Conservation (phyloP, 352 stramenopile species). For the Globisporangium takayamanum region DNA sequence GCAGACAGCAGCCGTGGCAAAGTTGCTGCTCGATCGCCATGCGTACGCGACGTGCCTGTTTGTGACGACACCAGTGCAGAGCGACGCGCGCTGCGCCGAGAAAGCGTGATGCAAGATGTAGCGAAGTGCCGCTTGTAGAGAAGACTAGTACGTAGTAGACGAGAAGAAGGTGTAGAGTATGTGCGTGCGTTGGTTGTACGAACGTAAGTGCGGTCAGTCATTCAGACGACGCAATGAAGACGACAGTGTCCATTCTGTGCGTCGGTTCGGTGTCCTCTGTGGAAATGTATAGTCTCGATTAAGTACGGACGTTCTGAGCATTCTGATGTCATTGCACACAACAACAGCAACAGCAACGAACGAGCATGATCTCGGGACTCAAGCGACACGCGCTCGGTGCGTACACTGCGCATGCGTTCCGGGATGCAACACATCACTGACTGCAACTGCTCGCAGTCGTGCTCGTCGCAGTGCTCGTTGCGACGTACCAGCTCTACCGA, state of each 20-base stretch:
- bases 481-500: slow-evolving; percentile 50
- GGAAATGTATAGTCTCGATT: too few relatives aligned
- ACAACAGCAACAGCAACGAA: neutral
- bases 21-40: slow-evolving; percentile 57
- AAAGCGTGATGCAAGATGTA: slow-evolving; percentile 13
- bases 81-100: slow-evolving; percentile 11
- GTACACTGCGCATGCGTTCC: neutral
- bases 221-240: too few relatives aligned
- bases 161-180: neutral
- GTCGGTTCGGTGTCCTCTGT: too few relatives aligned
- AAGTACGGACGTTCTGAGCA: too few relatives aligned
- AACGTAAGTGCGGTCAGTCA: too few relatives aligned
- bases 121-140: too few relatives aligned
- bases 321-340: too few relatives aligned
- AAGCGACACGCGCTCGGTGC: slow-evolving; percentile 36
- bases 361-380: slow-evolving; percentile 6
- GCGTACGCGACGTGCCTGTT: slow-evolving; percentile 43
- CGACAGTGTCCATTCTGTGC: too few relatives aligned
- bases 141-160: neutral
- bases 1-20: slow-evolving; percentile 24
- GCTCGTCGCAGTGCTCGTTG: slow-evolving; percentile 44
- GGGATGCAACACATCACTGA: neutral
- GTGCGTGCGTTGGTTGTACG: too few relatives aligned
- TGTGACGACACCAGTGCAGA: slow-evolving; percentile 27
- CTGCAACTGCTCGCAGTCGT: slow-evolving; percentile 28